Evolutionary conservation across 352 stramenopile genomes (phyloP).

Genomic region (Phytophthora fragariae): DNA sequence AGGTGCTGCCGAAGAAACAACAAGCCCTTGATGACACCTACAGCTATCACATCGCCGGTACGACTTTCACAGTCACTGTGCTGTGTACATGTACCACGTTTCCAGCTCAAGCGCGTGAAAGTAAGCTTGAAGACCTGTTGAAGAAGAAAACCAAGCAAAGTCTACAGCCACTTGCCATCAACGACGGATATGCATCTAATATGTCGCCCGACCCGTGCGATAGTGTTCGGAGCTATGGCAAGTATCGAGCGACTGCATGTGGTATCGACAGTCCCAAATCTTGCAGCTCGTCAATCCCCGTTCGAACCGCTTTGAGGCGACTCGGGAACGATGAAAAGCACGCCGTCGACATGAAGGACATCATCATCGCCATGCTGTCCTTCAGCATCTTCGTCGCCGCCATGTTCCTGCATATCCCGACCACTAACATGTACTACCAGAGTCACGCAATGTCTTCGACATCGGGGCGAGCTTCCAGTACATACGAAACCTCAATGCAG

Average conservation of each 20-base stretch:
- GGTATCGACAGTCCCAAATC: not conserved
- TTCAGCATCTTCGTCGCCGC: constrained; percentile 52
- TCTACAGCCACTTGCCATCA: not conserved
- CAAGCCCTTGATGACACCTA: too few species aligned
- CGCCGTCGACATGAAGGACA: constrained; percentile 39
- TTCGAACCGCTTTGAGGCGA: constrained; percentile 37
- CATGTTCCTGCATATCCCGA: constrained; percentile 55
- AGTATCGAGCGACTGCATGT: constrained; percentile 9
- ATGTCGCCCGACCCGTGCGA: constrained; percentile 15
- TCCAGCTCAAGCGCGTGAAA: too few species aligned
- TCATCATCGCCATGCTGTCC: constrained; percentile 45
- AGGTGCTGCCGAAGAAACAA: too few species aligned
- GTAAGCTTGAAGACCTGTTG: not conserved
- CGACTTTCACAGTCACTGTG: too few species aligned
- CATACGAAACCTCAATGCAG: constrained; percentile 24
- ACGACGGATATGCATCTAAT: constrained; percentile 18
- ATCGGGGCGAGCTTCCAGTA: constrained; percentile 27
- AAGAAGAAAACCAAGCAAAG: not conserved
- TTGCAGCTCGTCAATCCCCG: constrained; percentile 10
- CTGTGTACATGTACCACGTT: too few species aligned
- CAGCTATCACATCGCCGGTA: too few species aligned
- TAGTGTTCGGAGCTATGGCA: constrained; percentile 4
- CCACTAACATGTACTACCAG: constrained; percentile 44
- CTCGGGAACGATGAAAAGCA: constrained; percentile 54
- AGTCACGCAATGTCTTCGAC: constrained; percentile 33